Evolutionary conservation across 805 yeast species (phyloP).

Genomic region (Starmerella vitae): DNA sequence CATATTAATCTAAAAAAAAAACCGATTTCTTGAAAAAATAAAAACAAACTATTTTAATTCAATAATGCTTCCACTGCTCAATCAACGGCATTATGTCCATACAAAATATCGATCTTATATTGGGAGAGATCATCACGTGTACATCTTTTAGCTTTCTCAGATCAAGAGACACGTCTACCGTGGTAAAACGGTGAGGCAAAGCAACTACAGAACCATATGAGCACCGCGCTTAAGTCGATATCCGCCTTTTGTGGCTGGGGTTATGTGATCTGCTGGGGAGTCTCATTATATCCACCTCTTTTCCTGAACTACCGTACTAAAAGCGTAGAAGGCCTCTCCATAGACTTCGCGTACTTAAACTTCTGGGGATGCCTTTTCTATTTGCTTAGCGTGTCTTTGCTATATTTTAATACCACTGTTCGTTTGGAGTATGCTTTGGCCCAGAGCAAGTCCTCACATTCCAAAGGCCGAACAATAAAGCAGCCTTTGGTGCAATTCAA

Average conservation of each 20-base stretch:
- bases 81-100: too few species aligned
- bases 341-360: conserved; percentile 28
- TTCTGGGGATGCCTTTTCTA: conserved; percentile 28
- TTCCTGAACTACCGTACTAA: conserved; percentile 23
- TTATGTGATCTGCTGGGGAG: conserved; percentile 27
- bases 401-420: conserved; percentile 26
- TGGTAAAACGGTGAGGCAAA: neutral
- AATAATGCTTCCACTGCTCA: too few species aligned
- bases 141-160: too few species aligned
- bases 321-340: conserved; percentile 29
- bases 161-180: neutral
- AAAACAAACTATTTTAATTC: too few species aligned
- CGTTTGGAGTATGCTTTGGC: conserved; percentile 28
- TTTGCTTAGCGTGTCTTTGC: conserved; percentile 24
- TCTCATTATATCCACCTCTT: conserved; percentile 30
- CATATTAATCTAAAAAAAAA: too few species aligned
- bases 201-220: neutral
- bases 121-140: too few species aligned
- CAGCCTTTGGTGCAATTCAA: conserved; percentile 33
- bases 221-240: conserved; percentile 2
- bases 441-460: conserved; percentile 17
- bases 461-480: conserved; percentile 14
- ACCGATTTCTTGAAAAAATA: too few species aligned
- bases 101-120: too few species aligned
- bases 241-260: conserved; percentile 22